These are phyloP conservation scores for Salvia miltiorrhiza DNA, from an alignment of 257 asterid species.

Conservation along the genomic window DNA sequence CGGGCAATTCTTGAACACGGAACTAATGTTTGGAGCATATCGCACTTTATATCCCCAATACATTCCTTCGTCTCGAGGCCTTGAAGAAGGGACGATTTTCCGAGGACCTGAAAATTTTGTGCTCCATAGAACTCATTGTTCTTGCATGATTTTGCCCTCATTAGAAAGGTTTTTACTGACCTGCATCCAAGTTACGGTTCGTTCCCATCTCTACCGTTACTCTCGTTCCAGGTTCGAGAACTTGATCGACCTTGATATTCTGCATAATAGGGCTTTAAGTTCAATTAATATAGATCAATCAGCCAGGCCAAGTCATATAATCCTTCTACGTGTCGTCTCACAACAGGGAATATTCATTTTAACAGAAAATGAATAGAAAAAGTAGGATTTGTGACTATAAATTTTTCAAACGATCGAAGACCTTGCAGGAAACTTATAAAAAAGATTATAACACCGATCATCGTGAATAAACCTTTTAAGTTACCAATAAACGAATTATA, in stretches of 20 bases:
- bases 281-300: constrained; percentile 2
- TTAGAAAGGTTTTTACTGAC: constrained; percentile 36
- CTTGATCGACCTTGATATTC: constrained; percentile 65
- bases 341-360: not conserved
- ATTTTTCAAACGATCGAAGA: not conserved
- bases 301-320: not conserved
- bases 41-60: constrained; percentile 95
- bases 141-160: not conserved
- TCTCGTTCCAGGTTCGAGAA: constrained; percentile 76
- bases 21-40: constrained; percentile 84
- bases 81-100: constrained; percentile 74
- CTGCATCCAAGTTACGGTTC: constrained; percentile 62
- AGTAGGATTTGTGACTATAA: not conserved
- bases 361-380: too few species aligned
- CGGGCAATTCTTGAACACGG: constrained; percentile 75
- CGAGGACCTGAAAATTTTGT: constrained; percentile 53
- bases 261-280: constrained; percentile 37
- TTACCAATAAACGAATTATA: constrained; percentile 20
- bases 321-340: not conserved
- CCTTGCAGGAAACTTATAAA: not conserved
- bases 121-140: constrained; percentile 1
- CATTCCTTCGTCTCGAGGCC: constrained; percentile 77
- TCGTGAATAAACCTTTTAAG: not conserved
- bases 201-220: constrained; percentile 93
- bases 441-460: not conserved